Base-by-base conservation (phyloP, 495 filamentous ascomycete genomes). In the Aspergillus nanangensis region DNA sequence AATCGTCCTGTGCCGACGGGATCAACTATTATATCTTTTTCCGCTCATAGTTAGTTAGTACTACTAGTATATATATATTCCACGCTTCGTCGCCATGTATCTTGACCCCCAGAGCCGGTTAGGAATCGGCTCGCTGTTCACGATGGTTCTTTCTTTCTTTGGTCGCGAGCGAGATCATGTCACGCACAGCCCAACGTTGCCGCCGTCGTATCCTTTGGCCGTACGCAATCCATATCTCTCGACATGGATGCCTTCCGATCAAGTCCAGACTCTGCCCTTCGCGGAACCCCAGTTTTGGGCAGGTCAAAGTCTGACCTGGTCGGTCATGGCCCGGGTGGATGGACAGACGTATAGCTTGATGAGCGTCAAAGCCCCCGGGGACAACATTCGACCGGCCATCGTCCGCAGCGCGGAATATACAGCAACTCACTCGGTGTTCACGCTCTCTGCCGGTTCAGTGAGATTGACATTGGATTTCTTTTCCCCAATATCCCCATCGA, bases 401-500 rank as follows among this genome's bases (percentile, higher is more conserved):
- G 66, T 74, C 23, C 60, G 55, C 11, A 57, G 51, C 17, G 68
- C 65, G 0, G 64, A 69, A 18, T 76, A 71, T 53, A 76, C 71
- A 1, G 58, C 71, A 5, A 76, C 71, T 2, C 74, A 72, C 48
- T 70, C 67, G 8, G 50, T 65, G 10, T 74, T 76, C 44, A 62
- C 58, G 19, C 59, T 78, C 11, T 50, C 56, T 22, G 71, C 72
- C 17, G 75, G 74, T 0, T 23, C 45, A 5, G 63, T 69, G n/a
- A 59, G 23, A 3, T 55, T 77, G 19, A 65, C 56, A 0, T 47
- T 78, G 27, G 75, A 77, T 19, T 95, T 94, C 62, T 76, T 92
- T 41, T 92, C 88, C 11, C 90, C 90, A 0, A 83, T 95, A n/a
- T 92, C 90, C 0, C 86, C 88, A 1, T 83, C 84, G 0, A 90